Conservation (phyloP, 495 filamentous ascomycete genomes). For the Penicillium ochrochloron region DNA sequence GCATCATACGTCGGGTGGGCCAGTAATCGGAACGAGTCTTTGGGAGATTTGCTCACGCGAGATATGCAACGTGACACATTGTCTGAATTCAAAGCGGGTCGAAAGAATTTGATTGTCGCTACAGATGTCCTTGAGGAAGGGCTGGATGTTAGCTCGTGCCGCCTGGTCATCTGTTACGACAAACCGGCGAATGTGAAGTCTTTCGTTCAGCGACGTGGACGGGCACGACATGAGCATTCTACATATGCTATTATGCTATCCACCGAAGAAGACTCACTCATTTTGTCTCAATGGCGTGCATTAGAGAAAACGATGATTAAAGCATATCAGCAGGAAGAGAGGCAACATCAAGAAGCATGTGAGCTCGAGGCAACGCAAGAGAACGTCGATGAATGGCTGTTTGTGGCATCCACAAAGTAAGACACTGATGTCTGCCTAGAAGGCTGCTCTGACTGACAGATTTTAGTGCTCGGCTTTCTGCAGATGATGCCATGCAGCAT, state of each 20-base stretch:
- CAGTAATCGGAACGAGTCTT: conserved; percentile 49
- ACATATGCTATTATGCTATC: conserved; percentile 69
- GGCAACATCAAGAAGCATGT: conserved; percentile 50
- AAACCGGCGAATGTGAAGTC: conserved; percentile 76
- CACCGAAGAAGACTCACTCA: conserved; percentile 38
- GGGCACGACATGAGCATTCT: conserved; percentile 75
- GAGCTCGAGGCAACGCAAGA: conserved; percentile 54
- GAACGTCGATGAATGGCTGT: conserved; percentile 50
- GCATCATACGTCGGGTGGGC: conserved; percentile 74
- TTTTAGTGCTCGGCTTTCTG: conserved; percentile 71
- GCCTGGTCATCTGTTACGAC: conserved; percentile 86
- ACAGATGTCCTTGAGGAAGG: conserved; percentile 92
- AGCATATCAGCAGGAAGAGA: conserved; percentile 72
- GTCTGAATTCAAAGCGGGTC: conserved; percentile 68
- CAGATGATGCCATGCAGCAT: conserved; percentile 72
- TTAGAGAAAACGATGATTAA: conserved; percentile 76
- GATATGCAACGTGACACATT: conserved; percentile 64
- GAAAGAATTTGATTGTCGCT: conserved; percentile 76
- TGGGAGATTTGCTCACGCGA: conserved; percentile 64
- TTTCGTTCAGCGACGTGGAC: conserved; percentile 86
- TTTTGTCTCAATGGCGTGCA: conserved; percentile 57
- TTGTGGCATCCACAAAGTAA: conserved; percentile 59
- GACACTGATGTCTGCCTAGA: conserved; percentile 9
- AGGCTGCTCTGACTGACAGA: neutral
- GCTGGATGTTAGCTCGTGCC: conserved; percentile 85